Evolutionary conservation across 2,329 filamentous ascomycete genomes (phyloP), one percentile per base, ranked within the genome.

Genomic region (Trichophaea hybrida): DNA sequence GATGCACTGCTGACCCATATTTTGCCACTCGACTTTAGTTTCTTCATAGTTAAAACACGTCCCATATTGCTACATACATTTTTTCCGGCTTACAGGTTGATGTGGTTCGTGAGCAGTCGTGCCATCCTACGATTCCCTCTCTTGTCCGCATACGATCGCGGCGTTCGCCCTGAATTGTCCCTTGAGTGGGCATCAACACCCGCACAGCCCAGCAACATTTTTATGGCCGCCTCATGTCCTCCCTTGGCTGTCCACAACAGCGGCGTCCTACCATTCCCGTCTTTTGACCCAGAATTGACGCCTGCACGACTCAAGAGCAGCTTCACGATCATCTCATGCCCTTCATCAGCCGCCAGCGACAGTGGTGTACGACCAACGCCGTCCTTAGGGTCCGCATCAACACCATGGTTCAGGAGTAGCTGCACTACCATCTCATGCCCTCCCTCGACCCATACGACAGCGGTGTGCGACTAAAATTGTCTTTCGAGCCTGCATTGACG

Each of bases 201-300:
- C 8, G n/a, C n/a, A 6, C 40, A 44, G 31, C 58, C 53, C 13
- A 68, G 49, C 13, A 69, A 57, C 35, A 65, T 32, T 43, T 59
- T 51, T 32, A 68, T 62, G 48, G 66, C 59, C 15, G 38, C 58
- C 51, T 57, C 55, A 52, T 68, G 63, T 13, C 66, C 68, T 5
- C 59, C 59, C 31, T 63, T 59, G 32, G 65, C 59, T 53, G 68
- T 68, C 40, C 67, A 65, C 50, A 66, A 65, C 49, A 68, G 59
- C 15, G 66, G 67, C 46, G 60, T 69, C 17, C 59, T 65, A 24
- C 59, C 62, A 55, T 61, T 57, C 32, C 43, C 59, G 56, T 58
- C 63, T 59, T 64, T 69, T 44, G 61, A 64, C 54, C 67, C 64
- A 50, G 51, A 44, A 46, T 57, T 44, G 31, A 66, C 61, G 17